A percentile compares a stretch with the other conserved stretches of the same genome.
phyloP scores from a whole-genome alignment of 139 green algal species.

The Chlorella sp. region DNA sequence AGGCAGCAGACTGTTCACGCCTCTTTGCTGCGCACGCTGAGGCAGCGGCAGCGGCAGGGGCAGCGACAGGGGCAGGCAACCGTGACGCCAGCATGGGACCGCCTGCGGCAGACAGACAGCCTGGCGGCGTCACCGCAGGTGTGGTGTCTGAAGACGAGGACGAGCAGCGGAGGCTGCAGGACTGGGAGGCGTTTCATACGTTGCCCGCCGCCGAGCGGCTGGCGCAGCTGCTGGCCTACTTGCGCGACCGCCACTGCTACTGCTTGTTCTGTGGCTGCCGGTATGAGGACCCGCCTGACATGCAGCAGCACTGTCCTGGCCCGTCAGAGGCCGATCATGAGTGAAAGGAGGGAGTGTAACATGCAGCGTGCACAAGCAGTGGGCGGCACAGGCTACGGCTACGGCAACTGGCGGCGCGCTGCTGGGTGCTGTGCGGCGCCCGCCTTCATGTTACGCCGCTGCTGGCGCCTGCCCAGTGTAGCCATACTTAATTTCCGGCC shows the following conservation, averaged over 20 bases:
- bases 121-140: not conserved
- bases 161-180: not conserved
- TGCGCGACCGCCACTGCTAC: slow-evolving; percentile 42
- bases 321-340: slow-evolving; percentile 45
- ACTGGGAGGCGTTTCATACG: slow-evolving; percentile 26
- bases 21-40: not conserved
- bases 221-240: slow-evolving; percentile 28
- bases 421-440: no score
- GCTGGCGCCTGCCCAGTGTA: no score
- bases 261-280: slow-evolving; percentile 55
- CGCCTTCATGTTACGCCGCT: no score
- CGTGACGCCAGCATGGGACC: no score
- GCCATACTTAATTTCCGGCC: no score
- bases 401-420: no score
- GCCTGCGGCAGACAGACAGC: not conserved
- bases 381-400: no score
- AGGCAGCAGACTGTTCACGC: not conserved
- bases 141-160: not conserved
- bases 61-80: no score
- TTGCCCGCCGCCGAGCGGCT: slow-evolving; percentile 32
- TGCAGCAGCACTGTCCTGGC: slow-evolving; percentile 40
- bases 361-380: no score
- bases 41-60: no score
- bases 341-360: not conserved
- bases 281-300: slow-evolving; percentile 28